These are phyloP conservation scores for Leccinum sublutescens DNA, from an alignment of 768 basidiomycete genomes.

Conservation along the genomic window DNA sequence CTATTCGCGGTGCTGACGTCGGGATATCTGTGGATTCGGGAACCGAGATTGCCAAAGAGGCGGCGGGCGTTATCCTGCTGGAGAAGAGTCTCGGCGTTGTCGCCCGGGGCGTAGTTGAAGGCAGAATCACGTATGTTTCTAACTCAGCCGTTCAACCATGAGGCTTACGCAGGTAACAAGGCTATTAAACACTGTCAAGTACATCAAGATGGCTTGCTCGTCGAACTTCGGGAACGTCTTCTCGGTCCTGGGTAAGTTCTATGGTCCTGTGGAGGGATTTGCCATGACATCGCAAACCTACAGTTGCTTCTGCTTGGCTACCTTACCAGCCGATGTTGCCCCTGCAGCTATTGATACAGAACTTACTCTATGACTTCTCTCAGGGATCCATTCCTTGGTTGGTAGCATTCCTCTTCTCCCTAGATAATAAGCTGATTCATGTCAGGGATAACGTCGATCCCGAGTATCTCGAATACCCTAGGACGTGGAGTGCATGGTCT, in stretches of 20 bases:
- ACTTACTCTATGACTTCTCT: constrained; percentile 37
- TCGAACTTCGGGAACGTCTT: constrained; percentile 38
- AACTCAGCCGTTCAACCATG: not conserved
- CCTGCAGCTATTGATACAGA: constrained; percentile 32
- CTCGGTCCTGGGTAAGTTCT: constrained; percentile 29
- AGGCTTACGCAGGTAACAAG: constrained; percentile 20
- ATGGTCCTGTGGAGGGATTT: not conserved
- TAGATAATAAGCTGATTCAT: constrained; percentile 6
- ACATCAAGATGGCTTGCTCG: constrained; percentile 39
- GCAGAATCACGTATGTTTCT: constrained; percentile 31
- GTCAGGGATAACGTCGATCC: constrained; percentile 38
- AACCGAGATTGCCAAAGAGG: constrained; percentile 38
- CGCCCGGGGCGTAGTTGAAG: constrained; percentile 32
- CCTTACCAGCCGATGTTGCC: constrained; percentile 39
- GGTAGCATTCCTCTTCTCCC: not conserved
- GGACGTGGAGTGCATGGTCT: constrained; percentile 33
- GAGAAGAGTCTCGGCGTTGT: constrained; percentile 38
- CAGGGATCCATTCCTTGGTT: constrained; percentile 38
- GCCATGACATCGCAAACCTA: not conserved
- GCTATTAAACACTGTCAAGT: constrained; percentile 37
- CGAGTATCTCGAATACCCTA: constrained; percentile 34
- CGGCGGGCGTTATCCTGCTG: constrained; percentile 36
- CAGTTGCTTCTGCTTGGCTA: constrained; percentile 38
- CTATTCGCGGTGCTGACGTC: constrained; percentile 33
- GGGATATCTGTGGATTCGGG: constrained; percentile 36